Evolutionary conservation across 148 eudicot genomes (phyloP).

Genomic region (Cornus suecica): DNA sequence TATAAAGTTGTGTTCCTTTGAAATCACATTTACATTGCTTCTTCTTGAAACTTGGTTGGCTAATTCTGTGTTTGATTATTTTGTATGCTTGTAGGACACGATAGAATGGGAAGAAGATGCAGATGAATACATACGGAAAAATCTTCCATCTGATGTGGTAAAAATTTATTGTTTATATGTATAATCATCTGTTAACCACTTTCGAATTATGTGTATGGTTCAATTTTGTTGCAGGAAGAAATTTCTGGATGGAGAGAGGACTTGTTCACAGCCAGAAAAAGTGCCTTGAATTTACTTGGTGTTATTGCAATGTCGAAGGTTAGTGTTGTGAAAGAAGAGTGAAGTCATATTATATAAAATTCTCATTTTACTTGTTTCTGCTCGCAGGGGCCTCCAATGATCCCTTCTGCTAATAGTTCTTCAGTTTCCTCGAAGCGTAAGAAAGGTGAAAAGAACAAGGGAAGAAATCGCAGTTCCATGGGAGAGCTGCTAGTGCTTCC

Average conservation of each 20-base stretch:
- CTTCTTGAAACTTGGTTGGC: background rate
- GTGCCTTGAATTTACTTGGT: slow-evolving; percentile 78
- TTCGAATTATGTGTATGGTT: background rate
- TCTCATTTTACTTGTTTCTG: slow-evolving; percentile 2
- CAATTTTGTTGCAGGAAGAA: slow-evolving; percentile 50
- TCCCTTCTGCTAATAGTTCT: slow-evolving; percentile 31
- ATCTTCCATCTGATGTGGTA: slow-evolving; percentile 77
- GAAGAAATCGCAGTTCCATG: slow-evolving; percentile 53
- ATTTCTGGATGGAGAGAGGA: slow-evolving; percentile 79
- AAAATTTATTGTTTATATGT: background rate
- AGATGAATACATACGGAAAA: slow-evolving; percentile 73
- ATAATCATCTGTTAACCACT: background rate
- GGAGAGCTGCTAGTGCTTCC: slow-evolving; percentile 79
- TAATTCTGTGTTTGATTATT: slow-evolving; percentile 8
- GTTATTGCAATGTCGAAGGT: slow-evolving; percentile 82
- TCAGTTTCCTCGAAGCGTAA: slow-evolving; percentile 60
- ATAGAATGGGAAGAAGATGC: slow-evolving; percentile 86
- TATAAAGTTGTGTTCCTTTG: background rate
- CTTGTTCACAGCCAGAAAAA: slow-evolving; percentile 68
- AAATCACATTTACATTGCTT: background rate
- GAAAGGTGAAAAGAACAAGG: slow-evolving; percentile 66
- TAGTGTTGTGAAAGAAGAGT: slow-evolving; percentile 7
- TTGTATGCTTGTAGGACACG: slow-evolving; percentile 45
- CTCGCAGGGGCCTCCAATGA: slow-evolving; percentile 72
- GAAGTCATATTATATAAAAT: background rate